Base-by-base conservation (phyloP, 306 rosid genomes). In the Coriaria nepalensis region DNA sequence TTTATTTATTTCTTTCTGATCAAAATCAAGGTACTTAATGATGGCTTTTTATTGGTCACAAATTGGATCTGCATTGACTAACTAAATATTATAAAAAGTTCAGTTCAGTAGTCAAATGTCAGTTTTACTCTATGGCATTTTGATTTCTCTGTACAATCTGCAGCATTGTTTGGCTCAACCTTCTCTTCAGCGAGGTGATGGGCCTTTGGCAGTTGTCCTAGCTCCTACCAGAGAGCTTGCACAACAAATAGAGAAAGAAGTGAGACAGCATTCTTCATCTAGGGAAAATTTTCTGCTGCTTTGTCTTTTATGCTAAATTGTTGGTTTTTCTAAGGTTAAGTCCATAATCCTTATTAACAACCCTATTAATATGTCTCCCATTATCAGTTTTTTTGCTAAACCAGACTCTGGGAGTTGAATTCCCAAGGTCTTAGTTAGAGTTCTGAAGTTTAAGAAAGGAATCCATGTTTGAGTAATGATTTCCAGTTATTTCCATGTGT, bases 171-270 rank as follows among this genome's bases (percentile, higher is more conserved):
- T 84, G 74, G 86, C 76, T 55, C 95, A 80, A 64, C 37, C 83
- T 66, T 74, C 84, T 6, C 55, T 78, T 60, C 67, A 69, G 41
- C 82, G 93, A 0, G 82, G 82, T 55, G 87, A 80, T 73, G 92
- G 95, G 49, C 87, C 95, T 50, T 35, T 84, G 51, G 95, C 84
- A 49, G 64, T 84, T 72, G 87, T 84, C 47, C 51, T 84, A 68
- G 95, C 95, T 56, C 95, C 95, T 42, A 84, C 95, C 35, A 84
- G 95, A 59, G 95, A 84, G 75, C 95, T 84, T 37, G 95, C 95
- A 40, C 95, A 84, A 54, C 95, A 84, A 73, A 84, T 84, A 57
- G 95, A 84, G 53, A 78, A 84, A 62, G 95, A 84, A 87, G 95
- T 84, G 62, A 50, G 46, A 38, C 37, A n/a, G 43, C 37, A 45